Percentiles rank a stretch among this genome's conserved stretches.
These are phyloP conservation scores for Termitomyces sp. DNA, from an alignment of 768 basidiomycete species.

Conservation along the genomic window DNA sequence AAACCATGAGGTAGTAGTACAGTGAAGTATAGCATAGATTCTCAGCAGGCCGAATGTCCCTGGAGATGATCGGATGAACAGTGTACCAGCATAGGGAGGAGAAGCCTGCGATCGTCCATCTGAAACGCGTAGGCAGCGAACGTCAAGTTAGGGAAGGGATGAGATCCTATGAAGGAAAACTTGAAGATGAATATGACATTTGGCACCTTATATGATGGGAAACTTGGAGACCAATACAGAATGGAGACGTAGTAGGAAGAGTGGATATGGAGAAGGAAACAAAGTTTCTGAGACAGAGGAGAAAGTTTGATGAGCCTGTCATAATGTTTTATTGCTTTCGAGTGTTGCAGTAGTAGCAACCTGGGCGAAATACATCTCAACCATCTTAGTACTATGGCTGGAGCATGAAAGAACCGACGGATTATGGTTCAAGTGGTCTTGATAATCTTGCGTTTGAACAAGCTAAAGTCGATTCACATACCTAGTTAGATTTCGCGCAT, in stretches of 20 bases:
- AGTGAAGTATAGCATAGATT: background rate
- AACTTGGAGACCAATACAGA: background rate
- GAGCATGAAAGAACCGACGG: too few species aligned
- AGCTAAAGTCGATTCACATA: background rate
- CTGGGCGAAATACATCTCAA: background rate
- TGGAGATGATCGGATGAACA: slow-evolving; percentile 12
- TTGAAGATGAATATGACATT: background rate
- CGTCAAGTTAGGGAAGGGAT: background rate
- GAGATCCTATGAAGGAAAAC: too few species aligned
- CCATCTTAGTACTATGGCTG: background rate
- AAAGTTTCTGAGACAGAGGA: background rate
- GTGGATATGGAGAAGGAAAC: background rate
- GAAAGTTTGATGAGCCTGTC: background rate
- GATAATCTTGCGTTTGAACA: background rate
- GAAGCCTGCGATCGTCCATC: slow-evolving; percentile 1
- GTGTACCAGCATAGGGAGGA: background rate
- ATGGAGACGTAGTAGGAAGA: background rate
- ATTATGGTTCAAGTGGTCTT: background rate
- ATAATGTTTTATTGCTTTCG: too few species aligned
- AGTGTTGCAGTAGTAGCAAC: background rate
- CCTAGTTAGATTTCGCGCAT: background rate
- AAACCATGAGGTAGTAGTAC: slow-evolving; percentile 5
- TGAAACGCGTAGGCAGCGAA: background rate
- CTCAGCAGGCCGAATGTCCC: slow-evolving; percentile 8
- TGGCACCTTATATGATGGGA: background rate